These are phyloP conservation scores for Tylopilus sp. DNA, from an alignment of 768 basidiomycete species.

Conservation along the genomic window DNA sequence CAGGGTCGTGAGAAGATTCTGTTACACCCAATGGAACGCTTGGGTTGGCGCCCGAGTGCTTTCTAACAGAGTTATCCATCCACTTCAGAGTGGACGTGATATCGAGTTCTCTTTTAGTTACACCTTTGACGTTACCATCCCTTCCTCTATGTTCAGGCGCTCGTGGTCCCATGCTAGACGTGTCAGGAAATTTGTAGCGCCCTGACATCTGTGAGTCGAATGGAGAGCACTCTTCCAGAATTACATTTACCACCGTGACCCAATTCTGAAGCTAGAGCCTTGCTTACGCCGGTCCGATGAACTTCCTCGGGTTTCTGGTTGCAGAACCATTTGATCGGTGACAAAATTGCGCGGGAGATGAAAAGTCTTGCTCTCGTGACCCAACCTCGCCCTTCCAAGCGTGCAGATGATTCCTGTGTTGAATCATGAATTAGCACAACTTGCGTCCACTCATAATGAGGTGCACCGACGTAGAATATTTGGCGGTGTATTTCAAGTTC, in stretches of 20 bases:
- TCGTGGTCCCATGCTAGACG: not conserved
- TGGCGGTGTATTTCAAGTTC: slow-evolving; percentile 71
- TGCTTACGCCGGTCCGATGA: not conserved
- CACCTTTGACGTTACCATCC: not conserved
- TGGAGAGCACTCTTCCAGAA: not conserved
- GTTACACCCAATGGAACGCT: not conserved
- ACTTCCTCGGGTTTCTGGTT: not conserved
- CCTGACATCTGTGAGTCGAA: not conserved
- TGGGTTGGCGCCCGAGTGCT: not conserved
- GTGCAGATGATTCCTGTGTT: slow-evolving; percentile 15
- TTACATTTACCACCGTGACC: slow-evolving; percentile 1
- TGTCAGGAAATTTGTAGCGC: not conserved
- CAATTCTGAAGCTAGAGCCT: not conserved
- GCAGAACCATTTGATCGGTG: not conserved
- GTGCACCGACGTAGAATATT: slow-evolving; percentile 49
- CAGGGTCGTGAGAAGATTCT: slow-evolving; percentile 49
- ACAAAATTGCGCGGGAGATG: slow-evolving; percentile 4
- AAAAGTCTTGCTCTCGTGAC: slow-evolving; percentile 4
- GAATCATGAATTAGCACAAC: not conserved
- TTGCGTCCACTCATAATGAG: not conserved
- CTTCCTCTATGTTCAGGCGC: not conserved
- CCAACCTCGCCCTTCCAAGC: slow-evolving; percentile 11
- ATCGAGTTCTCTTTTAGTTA: not conserved
- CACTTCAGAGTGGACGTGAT: not conserved
- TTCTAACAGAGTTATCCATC: not conserved